These are phyloP conservation scores for Acanthamoeba castellanii DNA, from an alignment of 208 protist species.

Conservation along the genomic window DNA sequence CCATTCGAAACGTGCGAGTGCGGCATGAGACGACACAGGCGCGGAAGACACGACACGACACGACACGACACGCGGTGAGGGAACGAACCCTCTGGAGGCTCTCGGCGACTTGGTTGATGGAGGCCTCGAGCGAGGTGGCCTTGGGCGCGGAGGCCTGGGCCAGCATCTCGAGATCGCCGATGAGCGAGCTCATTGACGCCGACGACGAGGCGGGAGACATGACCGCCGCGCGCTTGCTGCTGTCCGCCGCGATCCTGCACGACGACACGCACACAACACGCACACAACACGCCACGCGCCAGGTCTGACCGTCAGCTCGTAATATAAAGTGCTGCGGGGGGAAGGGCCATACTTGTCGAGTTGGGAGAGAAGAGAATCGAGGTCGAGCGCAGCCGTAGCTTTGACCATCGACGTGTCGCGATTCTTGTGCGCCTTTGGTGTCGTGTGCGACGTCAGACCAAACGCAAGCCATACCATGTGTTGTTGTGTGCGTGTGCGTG, in stretches of 20 bases:
- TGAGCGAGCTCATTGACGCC: neutral
- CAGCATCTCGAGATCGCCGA: slow-evolving; percentile 58
- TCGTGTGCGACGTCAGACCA: neutral
- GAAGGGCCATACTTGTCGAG: slow-evolving; percentile 17
- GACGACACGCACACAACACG: neutral
- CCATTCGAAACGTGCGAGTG: no score
- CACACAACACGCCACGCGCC: neutral
- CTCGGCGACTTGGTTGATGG: slow-evolving; percentile 57
- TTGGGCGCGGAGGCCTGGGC: neutral
- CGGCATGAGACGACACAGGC: no score
- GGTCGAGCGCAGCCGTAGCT: slow-evolving; percentile 56
- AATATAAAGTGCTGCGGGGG: neutral
- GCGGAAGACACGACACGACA: neutral
- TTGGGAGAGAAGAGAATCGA: slow-evolving; percentile 2
- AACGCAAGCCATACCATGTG: no score
- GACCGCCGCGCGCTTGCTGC: neutral
- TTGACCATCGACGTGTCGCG: slow-evolving; percentile 7
- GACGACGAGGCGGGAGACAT: neutral
- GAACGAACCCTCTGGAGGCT: neutral
- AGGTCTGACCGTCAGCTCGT: no score
- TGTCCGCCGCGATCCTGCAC: neutral
- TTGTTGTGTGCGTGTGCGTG: no score
- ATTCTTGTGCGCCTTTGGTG: slow-evolving; percentile 7
- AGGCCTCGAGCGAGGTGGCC: neutral
- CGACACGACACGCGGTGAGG: neutral